phyloP scores from a whole-genome alignment of 768 basidiomycete genomes.

The Suillus plorans region DNA sequence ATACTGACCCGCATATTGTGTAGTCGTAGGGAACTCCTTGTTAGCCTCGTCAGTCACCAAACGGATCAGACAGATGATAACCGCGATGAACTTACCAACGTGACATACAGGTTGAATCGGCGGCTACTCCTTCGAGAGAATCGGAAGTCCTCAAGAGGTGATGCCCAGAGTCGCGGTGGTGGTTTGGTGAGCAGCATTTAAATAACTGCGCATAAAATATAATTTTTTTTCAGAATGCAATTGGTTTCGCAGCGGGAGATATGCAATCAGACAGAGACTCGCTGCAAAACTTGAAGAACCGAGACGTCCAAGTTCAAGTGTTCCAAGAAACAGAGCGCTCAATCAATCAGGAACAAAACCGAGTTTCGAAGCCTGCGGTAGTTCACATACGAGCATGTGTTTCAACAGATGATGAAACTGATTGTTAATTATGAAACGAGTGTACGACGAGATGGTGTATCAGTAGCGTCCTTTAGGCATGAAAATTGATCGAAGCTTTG shows the following conservation, averaged over 20 bases:
- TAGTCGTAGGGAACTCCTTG: conserved; percentile 1
- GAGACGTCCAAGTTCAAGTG: neutral
- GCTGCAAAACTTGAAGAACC: neutral
- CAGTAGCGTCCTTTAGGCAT: neutral
- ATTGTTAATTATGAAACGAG: neutral
- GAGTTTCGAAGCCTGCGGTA: neutral
- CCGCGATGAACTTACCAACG: neutral
- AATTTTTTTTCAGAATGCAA: neutral
- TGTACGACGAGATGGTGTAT: neutral
- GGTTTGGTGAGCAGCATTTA: neutral
- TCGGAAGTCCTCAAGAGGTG: neutral
- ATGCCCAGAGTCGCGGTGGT: neutral
- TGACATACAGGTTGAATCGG: neutral
- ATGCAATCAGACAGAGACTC: neutral
- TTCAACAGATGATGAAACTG: neutral
- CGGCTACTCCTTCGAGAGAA: neutral
- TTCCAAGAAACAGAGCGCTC: neutral
- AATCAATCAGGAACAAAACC: neutral
- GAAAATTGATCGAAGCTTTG: neutral
- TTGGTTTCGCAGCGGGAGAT: neutral
- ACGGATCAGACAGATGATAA: neutral
- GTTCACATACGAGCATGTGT: neutral
- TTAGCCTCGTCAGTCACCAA: neutral
- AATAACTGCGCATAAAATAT: neutral
- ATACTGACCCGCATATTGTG: neutral